Percentiles rank a stretch among this genome's conserved stretches.
Evolutionary conservation across 2,329 filamentous ascomycete genomes (phyloP).

Genomic region (Aspergillus carbonarius): DNA sequence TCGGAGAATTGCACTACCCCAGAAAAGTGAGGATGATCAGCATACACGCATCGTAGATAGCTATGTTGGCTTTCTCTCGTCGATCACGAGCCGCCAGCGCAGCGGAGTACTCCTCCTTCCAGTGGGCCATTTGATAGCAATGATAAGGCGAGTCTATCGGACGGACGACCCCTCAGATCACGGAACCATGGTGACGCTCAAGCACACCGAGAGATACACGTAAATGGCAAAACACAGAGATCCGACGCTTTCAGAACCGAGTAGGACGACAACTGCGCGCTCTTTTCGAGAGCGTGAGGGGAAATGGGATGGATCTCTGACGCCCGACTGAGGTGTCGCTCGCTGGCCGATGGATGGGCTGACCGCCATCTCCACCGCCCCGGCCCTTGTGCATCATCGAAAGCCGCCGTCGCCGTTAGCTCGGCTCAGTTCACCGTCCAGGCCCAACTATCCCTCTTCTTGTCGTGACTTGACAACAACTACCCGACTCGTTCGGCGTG

Average conservation of each 20-base stretch:
- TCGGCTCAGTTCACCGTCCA: slow-evolving; percentile 10
- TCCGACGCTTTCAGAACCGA: too few relatives aligned
- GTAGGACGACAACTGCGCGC: slow-evolving; percentile 18
- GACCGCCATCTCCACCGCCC: slow-evolving; percentile 36
- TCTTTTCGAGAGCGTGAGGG: slow-evolving; percentile 15
- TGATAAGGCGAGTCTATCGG: slow-evolving; percentile 12
- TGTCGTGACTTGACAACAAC: background rate
- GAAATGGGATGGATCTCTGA: background rate
- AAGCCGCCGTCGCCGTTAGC: slow-evolving; percentile 17
- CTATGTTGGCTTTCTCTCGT: slow-evolving; percentile 63
- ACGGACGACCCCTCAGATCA: slow-evolving; percentile 5
- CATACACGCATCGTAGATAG: slow-evolving; percentile 76
- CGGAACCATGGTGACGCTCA: slow-evolving; percentile 11
- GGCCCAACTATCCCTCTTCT: slow-evolving; percentile 12
- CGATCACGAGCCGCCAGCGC: slow-evolving; percentile 71
- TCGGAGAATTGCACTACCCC: background rate
- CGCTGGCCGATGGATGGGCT: slow-evolving; percentile 9
- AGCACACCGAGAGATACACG: background rate
- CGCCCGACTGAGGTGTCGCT: background rate
- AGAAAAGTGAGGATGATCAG: slow-evolving; percentile 7
- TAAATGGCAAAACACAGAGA: background rate
- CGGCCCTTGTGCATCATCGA: slow-evolving; percentile 33
- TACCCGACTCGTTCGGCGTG: background rate
- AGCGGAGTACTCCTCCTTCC: slow-evolving; percentile 77
- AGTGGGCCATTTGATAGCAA: slow-evolving; percentile 58